These are phyloP conservation scores for Clarireedia hainanense DNA, from an alignment of 2,329 filamentous ascomycete genomes.

Conservation along the genomic window DNA sequence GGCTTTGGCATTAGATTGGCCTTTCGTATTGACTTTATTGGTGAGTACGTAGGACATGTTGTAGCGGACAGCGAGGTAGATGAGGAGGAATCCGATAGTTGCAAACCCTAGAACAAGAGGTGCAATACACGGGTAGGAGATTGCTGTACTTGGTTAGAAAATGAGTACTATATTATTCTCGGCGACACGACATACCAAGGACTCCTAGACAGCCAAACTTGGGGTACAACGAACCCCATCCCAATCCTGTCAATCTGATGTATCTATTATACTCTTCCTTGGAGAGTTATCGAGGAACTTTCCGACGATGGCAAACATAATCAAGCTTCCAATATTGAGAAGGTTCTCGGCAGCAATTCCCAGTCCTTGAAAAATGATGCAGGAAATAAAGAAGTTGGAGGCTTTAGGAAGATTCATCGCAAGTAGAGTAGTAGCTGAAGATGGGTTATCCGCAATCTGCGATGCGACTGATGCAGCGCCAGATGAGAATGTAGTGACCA, in stretches of 20 bases:
- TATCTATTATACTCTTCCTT: constrained; percentile 69
- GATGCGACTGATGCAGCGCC: constrained; percentile 65
- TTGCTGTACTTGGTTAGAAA: constrained; percentile 41
- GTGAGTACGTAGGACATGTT: constrained; percentile 82
- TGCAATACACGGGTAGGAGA: constrained; percentile 80
- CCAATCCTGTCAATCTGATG: constrained; percentile 63
- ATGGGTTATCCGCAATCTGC: constrained; percentile 56
- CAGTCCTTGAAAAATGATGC: constrained; percentile 87
- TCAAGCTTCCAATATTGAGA: constrained; percentile 63
- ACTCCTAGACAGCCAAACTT: constrained; percentile 73
- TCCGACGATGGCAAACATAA: constrained; percentile 65
- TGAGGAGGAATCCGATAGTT: constrained; percentile 65
- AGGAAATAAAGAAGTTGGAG: constrained; percentile 91
- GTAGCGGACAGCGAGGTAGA: constrained; percentile 84
- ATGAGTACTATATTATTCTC: not conserved
- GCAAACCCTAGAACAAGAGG: constrained; percentile 80
- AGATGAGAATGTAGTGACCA: constrained; percentile 77
- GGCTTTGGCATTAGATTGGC: constrained; percentile 75
- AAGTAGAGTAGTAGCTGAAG: constrained; percentile 53
- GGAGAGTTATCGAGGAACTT: constrained; percentile 70
- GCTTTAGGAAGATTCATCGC: constrained; percentile 71
- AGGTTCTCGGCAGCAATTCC: constrained; percentile 67
- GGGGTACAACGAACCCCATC: constrained; percentile 78
- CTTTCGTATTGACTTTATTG: constrained; percentile 75
- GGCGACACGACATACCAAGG: constrained; percentile 48